A percentile compares a stretch with the other conserved stretches of the same genome.
phyloP scores from a whole-genome alignment of 495 filamentous ascomycete genomes.

The Xeromyces bisporus region DNA sequence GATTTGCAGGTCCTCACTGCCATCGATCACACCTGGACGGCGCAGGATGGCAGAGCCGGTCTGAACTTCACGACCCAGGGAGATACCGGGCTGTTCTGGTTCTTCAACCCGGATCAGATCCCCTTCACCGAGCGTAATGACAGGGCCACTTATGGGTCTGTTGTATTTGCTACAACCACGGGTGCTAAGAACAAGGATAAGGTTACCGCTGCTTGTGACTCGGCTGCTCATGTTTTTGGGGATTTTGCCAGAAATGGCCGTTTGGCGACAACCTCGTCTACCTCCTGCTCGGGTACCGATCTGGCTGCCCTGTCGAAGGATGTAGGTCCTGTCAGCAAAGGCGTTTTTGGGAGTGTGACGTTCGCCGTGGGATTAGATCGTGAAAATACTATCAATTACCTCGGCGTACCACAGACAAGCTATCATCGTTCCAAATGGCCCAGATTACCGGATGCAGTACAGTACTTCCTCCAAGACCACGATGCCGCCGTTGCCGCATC shows the following conservation, averaged over 20 bases:
- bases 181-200: slow-evolving; percentile 5
- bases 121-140: slow-evolving; percentile 1
- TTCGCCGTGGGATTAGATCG: slow-evolving; percentile 28
- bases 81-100: slow-evolving; percentile 10
- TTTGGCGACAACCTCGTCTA: slow-evolving; percentile 9
- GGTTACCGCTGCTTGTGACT: slow-evolving; percentile 13
- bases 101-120: background rate
- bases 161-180: slow-evolving; percentile 5
- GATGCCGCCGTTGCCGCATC: slow-evolving; percentile 15
- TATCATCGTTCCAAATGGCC: slow-evolving; percentile 19
- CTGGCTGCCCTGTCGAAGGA: slow-evolving; percentile 23
- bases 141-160: slow-evolving; percentile 14
- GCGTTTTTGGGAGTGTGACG: slow-evolving; percentile 11
- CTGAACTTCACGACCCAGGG: slow-evolving; percentile 12
- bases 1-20: slow-evolving; percentile 26
- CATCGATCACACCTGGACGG: slow-evolving; percentile 29
- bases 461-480: slow-evolving; percentile 26
- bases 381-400: slow-evolving; percentile 23
- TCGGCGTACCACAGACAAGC: slow-evolving; percentile 19
- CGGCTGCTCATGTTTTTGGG: slow-evolving; percentile 8
- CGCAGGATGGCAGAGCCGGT: slow-evolving; percentile 14
- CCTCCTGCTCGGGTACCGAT: slow-evolving; percentile 11
- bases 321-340: slow-evolving; percentile 12
- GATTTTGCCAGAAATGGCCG: slow-evolving; percentile 17
- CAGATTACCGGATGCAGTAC: slow-evolving; percentile 12